These are phyloP conservation scores for Mucor plumbeus DNA, from an alignment of 371 early-diverging fungal species.

Conservation along the genomic window DNA sequence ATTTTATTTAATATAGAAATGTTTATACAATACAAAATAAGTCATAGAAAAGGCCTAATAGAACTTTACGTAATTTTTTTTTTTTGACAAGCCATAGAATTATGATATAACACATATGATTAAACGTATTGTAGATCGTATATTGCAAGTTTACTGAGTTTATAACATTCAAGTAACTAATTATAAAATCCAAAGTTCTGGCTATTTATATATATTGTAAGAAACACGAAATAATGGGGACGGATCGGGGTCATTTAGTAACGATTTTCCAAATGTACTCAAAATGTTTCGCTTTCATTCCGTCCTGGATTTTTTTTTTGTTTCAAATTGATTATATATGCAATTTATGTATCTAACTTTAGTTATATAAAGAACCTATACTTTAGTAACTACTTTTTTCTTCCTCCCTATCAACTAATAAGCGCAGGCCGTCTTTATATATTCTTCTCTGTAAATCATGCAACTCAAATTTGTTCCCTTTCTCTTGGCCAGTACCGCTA, in stretches of 20 bases:
- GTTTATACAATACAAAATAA: too few relatives aligned
- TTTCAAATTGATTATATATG: not conserved
- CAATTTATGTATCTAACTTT: not conserved
- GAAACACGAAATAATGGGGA: not conserved
- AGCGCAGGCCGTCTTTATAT: slow-evolving; percentile 1
- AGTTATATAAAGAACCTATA: not conserved
- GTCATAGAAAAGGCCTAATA: not conserved
- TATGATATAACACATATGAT: not conserved
- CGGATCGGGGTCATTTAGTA: not conserved
- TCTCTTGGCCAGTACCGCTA: slow-evolving; percentile 5
- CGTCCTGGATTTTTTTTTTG: not conserved
- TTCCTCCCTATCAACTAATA: not conserved
- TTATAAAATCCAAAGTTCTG: not conserved
- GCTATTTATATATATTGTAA: not conserved
- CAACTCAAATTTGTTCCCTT: slow-evolving; percentile 5
- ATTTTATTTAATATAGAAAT: too few relatives aligned
- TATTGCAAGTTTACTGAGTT: not conserved
- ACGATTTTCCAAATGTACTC: not conserved
- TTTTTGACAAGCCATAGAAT: not conserved
- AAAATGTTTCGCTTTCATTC: not conserved
- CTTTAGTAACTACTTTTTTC: not conserved
- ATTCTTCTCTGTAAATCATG: slow-evolving; percentile 11
- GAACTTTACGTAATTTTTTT: not conserved
- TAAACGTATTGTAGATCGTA: not conserved
- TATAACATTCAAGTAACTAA: not conserved